A percentile compares a stretch with the other conserved stretches of the same genome.
These are phyloP conservation scores for Kuraishia floccosa DNA, from an alignment of 805 yeast species.

Conservation along the genomic window DNA sequence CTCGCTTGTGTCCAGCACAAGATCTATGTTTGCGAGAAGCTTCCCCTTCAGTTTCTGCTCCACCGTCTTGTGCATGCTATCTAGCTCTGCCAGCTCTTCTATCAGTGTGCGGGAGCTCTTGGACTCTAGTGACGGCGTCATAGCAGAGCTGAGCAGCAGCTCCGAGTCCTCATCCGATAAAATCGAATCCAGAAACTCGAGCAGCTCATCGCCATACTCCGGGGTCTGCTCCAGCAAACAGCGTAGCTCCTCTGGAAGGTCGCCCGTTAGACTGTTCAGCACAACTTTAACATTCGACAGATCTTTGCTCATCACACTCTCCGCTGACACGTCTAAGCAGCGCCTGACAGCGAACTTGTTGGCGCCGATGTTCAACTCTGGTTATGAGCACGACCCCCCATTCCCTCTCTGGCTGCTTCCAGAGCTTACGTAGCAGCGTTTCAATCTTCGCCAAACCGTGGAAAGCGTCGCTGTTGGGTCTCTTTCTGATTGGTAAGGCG, in stretches of 20 bases:
- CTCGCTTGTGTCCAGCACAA: slow-evolving; percentile 3
- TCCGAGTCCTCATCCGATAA: slow-evolving; percentile 37
- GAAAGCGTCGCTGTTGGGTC: too few relatives aligned
- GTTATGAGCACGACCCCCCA: too few relatives aligned
- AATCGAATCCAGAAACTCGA: slow-evolving; percentile 22
- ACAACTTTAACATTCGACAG: slow-evolving; percentile 16
- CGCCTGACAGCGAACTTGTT: too few relatives aligned
- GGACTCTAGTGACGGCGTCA: slow-evolving; percentile 13
- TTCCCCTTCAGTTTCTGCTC: slow-evolving; percentile 7
- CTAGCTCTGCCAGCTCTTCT: slow-evolving; percentile 69
- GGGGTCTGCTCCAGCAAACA: slow-evolving; percentile 16
- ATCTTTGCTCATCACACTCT: background rate
- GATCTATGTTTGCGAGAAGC: slow-evolving; percentile 26
- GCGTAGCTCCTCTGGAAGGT: slow-evolving; percentile 12
- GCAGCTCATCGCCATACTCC: slow-evolving; percentile 23
- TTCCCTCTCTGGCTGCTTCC: too few relatives aligned
- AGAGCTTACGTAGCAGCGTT: too few relatives aligned
- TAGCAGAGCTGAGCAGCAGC: slow-evolving; percentile 11
- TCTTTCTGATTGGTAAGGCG: too few relatives aligned
- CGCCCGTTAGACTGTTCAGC: slow-evolving; percentile 21
- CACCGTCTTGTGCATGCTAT: slow-evolving; percentile 31
- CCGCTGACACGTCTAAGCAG: too few relatives aligned
- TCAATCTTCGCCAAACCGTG: too few relatives aligned
- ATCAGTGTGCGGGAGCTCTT: slow-evolving; percentile 26
- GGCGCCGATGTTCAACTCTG: too few relatives aligned